Conservation (phyloP, 345 rosid genomes). For the Kernera saxatilis region DNA sequence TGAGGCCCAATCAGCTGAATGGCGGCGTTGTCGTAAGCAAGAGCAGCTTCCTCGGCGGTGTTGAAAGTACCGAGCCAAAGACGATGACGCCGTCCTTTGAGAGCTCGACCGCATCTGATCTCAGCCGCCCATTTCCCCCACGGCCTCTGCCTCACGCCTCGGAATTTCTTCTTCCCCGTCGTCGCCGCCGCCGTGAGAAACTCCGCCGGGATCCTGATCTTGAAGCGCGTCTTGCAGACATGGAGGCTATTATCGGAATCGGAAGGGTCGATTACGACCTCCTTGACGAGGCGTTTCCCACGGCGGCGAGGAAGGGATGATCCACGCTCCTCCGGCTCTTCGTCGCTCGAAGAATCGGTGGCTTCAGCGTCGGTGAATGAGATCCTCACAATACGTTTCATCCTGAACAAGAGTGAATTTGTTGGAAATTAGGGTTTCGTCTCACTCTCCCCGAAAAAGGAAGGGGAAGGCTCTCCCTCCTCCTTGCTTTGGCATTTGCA, state of each 20-base stretch:
- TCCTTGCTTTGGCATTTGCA: background rate
- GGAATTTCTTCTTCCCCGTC: conserved; percentile 31
- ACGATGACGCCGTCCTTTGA: conserved; percentile 33
- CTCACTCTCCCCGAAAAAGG: background rate
- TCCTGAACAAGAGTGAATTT: background rate
- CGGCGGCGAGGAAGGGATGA: conserved; percentile 16
- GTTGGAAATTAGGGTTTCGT: conserved; percentile 6
- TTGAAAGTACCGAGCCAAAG: conserved; percentile 53
- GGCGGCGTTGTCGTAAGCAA: conserved; percentile 50
- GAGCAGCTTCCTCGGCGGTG: conserved; percentile 59
- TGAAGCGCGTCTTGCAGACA: conserved; percentile 3
- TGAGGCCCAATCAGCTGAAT: conserved; percentile 40
- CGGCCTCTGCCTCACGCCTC: conserved; percentile 59
- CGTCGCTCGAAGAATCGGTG: conserved; percentile 46
- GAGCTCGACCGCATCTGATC: conserved; percentile 39
- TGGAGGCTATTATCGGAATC: background rate
- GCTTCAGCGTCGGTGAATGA: conserved; percentile 45
- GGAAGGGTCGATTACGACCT: conserved; percentile 27
- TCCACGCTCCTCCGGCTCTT: background rate
- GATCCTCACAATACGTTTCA: conserved; percentile 36
- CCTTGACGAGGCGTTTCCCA: conserved; percentile 37
- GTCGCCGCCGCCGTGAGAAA: conserved; percentile 3
- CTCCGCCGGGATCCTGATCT: conserved; percentile 24
- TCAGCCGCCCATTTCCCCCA: conserved; percentile 71
- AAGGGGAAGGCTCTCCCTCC: background rate